Percentiles rank a stretch among this genome's conserved stretches.
Conservation (phyloP, 768 basidiomycete genomes). For the Pleurotus cornucopiae region DNA sequence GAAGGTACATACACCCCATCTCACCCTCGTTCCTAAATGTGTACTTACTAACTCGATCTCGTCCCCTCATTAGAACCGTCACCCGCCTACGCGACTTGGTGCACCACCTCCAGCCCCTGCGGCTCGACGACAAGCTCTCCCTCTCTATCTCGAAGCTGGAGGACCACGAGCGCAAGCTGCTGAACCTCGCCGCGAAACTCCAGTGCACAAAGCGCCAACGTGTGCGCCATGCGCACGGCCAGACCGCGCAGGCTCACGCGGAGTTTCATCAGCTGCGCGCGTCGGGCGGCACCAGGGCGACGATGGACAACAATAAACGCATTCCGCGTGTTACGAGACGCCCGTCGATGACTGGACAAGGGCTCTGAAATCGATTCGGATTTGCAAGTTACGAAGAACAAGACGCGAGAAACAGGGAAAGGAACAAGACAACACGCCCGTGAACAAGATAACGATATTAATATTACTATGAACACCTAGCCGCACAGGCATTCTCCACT, state of each 20-base stretch:
- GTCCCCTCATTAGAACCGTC: constrained; percentile 4
- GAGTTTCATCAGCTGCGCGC: neutral
- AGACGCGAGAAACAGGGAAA: too few relatives aligned
- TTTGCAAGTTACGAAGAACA: too few relatives aligned
- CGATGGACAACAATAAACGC: neutral
- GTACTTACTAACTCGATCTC: neutral
- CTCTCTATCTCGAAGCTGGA: constrained; percentile 28
- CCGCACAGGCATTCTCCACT: too few relatives aligned
- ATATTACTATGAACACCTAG: too few relatives aligned
- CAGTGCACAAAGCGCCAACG: constrained; percentile 19
- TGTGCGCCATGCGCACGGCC: neutral
- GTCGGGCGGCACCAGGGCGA: neutral
- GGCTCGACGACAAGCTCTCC: constrained; percentile 17
- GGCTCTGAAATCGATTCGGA: neutral
- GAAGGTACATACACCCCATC: constrained; percentile 21
- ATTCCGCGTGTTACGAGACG: neutral
- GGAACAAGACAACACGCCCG: too few relatives aligned
- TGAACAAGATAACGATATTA: too few relatives aligned
- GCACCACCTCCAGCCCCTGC: constrained; percentile 5
- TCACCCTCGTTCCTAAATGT: constrained; percentile 6
- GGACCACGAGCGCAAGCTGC: constrained; percentile 35
- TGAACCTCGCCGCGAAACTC: constrained; percentile 32
- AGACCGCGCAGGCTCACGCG: neutral
- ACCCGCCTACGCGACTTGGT: constrained; percentile 7
- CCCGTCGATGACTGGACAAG: neutral